Evolutionary conservation across 2,329 filamentous ascomycete species (phyloP), one percentile per base, ranked within the genome.

Genomic region (Aspergillus aculeatus): DNA sequence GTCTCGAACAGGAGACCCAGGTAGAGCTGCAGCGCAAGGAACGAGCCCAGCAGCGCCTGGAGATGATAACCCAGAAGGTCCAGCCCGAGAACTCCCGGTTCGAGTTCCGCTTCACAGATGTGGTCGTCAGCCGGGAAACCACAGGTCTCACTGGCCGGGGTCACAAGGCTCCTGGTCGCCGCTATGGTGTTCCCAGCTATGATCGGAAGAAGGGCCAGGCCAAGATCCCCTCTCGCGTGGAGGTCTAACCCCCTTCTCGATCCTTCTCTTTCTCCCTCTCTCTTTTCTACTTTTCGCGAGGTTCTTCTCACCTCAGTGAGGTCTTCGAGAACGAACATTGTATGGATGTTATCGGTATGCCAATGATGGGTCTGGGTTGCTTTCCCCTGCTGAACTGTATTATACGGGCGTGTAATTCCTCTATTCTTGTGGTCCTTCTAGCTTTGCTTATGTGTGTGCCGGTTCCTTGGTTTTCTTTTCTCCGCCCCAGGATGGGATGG

Each of bases 151-250:
- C 85, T 68, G 86, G 85, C 10, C 80, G 84, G 66, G 79, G 79
- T 32, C 72, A 75, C 23, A 73, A 73, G 59, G 85, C 83, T 29
- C 82, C 84, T 21, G 86, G 86, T 14, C 81, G 80, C 66, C 78
- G 85, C 64, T 89, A 89, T 69, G 86, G 86, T 67, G 79, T 87
- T 60, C 86, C 86, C 52, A 82, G 82, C 66, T 77, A 85, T 68
- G 86, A 88, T 62, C 77, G 86, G 61, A 87, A 87, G 80, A 83
- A 83, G 74, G 86, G 85, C 24, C 76, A 81, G 63, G 77, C 86
- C 67, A 88, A 88, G 79, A 87, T 88, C 62, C 85, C 86, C 12
- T 86, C 81, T 23, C 81, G 78, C 63, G 85, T 88, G 51, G 81
- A 83, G 65, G 78, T 78, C 49, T 80, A 73, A 55, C 19, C 3